Conservation (phyloP, 805 yeast species). For the Yamadazyma sp. region DNA sequence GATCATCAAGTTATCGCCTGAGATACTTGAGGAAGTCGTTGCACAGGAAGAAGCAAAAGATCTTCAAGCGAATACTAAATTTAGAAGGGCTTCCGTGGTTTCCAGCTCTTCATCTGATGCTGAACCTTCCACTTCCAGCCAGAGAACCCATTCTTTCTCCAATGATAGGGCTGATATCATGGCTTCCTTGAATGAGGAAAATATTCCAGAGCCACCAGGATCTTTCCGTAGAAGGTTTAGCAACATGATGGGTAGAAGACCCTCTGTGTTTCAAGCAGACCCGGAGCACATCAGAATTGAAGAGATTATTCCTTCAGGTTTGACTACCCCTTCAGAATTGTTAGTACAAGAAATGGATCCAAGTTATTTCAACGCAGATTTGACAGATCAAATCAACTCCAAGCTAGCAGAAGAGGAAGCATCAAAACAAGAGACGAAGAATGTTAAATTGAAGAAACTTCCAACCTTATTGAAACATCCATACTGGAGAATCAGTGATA, state of each 20-base stretch:
- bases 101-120: conserved; percentile 19
- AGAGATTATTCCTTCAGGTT: conserved; percentile 39
- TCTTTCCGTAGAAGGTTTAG: conserved; percentile 37
- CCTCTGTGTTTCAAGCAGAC: conserved; percentile 39
- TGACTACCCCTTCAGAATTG: conserved; percentile 43
- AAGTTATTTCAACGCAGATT: conserved; percentile 25
- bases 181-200: conserved; percentile 18
- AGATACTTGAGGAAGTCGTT: conserved; percentile 30
- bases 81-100: conserved; percentile 11
- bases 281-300: conserved; percentile 35
- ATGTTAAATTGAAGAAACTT: conserved; percentile 50
- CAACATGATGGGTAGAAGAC: conserved; percentile 42
- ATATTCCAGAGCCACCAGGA: conserved; percentile 22
- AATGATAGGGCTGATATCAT: conserved; percentile 15
- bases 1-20: conserved; percentile 42
- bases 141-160: conserved; percentile 10
- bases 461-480: conserved; percentile 58
- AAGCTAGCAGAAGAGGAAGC: conserved; percentile 7
- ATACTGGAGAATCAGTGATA: conserved; percentile 86
- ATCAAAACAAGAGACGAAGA: conserved; percentile 6
- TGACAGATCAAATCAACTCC: conserved; percentile 12
- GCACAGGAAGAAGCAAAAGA: conserved; percentile 14
- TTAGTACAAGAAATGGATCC: conserved; percentile 31
- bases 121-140: conserved; percentile 2
- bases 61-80: conserved; percentile 5